These are phyloP conservation scores for Rasamsonia emersonii DNA, from an alignment of 2,329 filamentous ascomycete species.

Conservation along the genomic window DNA sequence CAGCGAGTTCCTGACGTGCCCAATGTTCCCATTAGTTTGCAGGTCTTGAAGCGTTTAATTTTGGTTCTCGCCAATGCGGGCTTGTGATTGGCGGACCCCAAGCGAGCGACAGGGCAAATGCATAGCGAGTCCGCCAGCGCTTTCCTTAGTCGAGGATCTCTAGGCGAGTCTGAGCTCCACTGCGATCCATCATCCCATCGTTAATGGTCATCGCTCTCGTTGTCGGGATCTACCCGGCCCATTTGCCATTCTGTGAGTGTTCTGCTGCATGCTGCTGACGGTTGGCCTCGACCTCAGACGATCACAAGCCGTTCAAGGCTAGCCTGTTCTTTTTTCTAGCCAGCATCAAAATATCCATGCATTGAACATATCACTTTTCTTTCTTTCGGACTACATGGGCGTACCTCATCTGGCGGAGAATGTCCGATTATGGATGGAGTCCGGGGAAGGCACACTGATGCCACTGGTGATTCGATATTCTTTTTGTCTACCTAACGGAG, in stretches of 20 bases:
- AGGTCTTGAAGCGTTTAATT: not conserved
- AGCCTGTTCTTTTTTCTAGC: not conserved
- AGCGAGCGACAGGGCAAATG: conserved; percentile 6
- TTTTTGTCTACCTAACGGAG: too few relatives aligned
- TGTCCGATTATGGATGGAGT: too few relatives aligned
- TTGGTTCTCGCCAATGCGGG: conserved; percentile 22
- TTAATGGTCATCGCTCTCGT: not conserved
- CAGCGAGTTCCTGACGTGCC: too few relatives aligned
- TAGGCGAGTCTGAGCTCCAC: not conserved
- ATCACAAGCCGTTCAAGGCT: not conserved
- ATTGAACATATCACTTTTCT: not conserved
- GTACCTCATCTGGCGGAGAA: too few relatives aligned
- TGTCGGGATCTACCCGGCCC: too few relatives aligned
- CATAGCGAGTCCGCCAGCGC: not conserved
- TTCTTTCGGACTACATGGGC: not conserved
- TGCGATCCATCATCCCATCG: not conserved
- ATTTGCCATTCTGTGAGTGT: too few relatives aligned
- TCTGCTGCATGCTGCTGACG: too few relatives aligned
- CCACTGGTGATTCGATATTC: too few relatives aligned
- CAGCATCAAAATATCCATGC: not conserved
- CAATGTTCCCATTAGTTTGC: not conserved
- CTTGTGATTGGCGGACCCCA: conserved; percentile 23
- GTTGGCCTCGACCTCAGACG: not conserved
- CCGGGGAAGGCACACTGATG: too few relatives aligned
- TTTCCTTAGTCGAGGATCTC: not conserved